These are phyloP conservation scores for Calonectria henricotiae DNA, from an alignment of 2,329 filamentous ascomycete genomes.

Conservation along the genomic window DNA sequence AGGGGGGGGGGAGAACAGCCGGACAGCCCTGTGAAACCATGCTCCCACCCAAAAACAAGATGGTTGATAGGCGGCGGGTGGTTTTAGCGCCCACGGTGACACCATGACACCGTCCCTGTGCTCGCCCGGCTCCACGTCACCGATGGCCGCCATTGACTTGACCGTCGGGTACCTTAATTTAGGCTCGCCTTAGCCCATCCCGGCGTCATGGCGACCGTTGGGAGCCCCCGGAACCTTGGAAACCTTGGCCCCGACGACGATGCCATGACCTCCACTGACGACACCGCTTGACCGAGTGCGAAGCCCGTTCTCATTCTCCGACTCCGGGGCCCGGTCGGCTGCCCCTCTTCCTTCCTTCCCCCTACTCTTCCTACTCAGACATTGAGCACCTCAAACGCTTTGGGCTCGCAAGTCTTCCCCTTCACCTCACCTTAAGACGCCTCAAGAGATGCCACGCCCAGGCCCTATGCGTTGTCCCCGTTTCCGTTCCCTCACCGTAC, in stretches of 20 bases:
- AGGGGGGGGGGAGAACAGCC: too few relatives aligned
- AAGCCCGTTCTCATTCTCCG: not conserved
- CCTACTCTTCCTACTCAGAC: too few relatives aligned
- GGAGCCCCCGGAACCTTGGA: not conserved
- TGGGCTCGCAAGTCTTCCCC: not conserved
- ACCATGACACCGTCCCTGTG: not conserved
- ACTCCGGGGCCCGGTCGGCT: slow-evolving; percentile 11
- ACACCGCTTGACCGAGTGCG: slow-evolving; percentile 15
- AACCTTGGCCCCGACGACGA: not conserved
- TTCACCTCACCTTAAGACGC: not conserved
- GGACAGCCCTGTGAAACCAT: slow-evolving; percentile 23
- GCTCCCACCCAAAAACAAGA: not conserved
- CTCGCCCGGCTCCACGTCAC: slow-evolving; percentile 23
- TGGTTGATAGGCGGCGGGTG: not conserved
- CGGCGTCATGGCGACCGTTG: slow-evolving; percentile 12
- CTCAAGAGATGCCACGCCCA: slow-evolving; percentile 11
- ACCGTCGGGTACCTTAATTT: slow-evolving; percentile 36
- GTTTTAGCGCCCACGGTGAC: slow-evolving; percentile 19
- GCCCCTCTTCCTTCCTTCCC: not conserved
- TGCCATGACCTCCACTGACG: slow-evolving; percentile 2
- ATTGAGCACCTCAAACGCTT: not conserved
- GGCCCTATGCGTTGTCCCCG: slow-evolving; percentile 30
- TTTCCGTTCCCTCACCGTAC: slow-evolving; percentile 25
- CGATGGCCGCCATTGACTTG: not conserved
- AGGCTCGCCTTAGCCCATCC: slow-evolving; percentile 21